A percentile compares a stretch with the other conserved stretches of the same genome.
Conservation (phyloP, 202 grass and related monocot genomes). For the Hordeum pubiflorum region DNA sequence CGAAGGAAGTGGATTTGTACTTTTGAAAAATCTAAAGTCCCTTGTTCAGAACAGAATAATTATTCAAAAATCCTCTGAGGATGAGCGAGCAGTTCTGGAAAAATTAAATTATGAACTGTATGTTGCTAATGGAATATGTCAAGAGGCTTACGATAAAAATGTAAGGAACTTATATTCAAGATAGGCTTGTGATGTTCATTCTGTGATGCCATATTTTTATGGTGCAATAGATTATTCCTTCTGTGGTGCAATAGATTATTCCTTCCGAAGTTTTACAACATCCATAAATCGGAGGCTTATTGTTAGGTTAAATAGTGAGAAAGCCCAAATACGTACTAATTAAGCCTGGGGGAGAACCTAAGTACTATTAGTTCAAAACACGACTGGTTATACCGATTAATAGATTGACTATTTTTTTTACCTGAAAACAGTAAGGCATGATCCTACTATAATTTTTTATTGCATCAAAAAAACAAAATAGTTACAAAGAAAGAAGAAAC, state of each 20-base stretch:
- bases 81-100: conserved; percentile 26
- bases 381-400: too few species aligned
- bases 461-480: too few species aligned
- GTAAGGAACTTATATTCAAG: conserved; percentile 28
- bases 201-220: neutral
- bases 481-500: too few species aligned
- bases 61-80: conserved; percentile 49
- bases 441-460: neutral
- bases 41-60: conserved; percentile 45
- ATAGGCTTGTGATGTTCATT: neutral
- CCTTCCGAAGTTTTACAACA: neutral
- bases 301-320: neutral
- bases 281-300: neutral
- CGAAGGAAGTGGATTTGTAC: conserved; percentile 51
- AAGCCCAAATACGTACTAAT: neutral
- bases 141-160: conserved; percentile 62
- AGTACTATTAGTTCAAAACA: neutral
- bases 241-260: neutral
- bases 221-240: neutral
- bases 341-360: neutral
- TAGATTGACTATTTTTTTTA: too few species aligned
- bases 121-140: conserved; percentile 61
- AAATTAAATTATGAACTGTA: conserved; percentile 44
- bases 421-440: too few species aligned
- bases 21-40: conserved; percentile 45